A percentile compares a stretch with the other conserved stretches of the same genome.
Evolutionary conservation across 306 rosid species (phyloP).

Genomic region (Comarum palustre): DNA sequence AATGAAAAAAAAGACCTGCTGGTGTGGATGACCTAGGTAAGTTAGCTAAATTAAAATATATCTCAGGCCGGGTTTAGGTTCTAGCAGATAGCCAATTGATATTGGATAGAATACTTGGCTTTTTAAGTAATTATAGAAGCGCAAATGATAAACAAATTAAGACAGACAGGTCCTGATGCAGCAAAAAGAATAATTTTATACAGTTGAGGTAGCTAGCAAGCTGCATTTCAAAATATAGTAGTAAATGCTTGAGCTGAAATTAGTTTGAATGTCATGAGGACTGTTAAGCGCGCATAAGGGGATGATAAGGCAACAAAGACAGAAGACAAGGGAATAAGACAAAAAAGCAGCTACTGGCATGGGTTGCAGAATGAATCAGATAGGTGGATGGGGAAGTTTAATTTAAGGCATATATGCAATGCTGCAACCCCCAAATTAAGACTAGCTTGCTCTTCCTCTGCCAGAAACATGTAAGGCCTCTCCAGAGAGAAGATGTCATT

Average conservation of each 20-base stretch:
- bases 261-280: constrained; percentile 21
- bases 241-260: constrained; percentile 21
- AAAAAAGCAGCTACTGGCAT: constrained; percentile 22
- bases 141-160: background rate
- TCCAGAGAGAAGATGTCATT: constrained; percentile 43
- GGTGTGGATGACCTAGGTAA: background rate
- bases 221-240: background rate
- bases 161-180: background rate
- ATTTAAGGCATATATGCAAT: constrained; percentile 1
- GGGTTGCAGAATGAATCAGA: constrained; percentile 16
- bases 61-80: background rate
- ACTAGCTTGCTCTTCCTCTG: constrained; percentile 6
- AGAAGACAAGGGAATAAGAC: constrained; percentile 42
- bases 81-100: background rate
- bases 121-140: background rate
- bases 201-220: background rate
- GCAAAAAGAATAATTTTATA: constrained; percentile 24
- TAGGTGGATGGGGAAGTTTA: constrained; percentile 36
- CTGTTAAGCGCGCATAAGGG: constrained; percentile 22
- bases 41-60: background rate
- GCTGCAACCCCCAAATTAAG: constrained; percentile 10
- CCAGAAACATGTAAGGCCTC: constrained; percentile 42
- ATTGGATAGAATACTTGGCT: background rate
- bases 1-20: no score
- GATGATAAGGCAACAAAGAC: constrained; percentile 26